Conservation (phyloP, 176 grass and related monocot species). For the Lolium rigidum region DNA sequence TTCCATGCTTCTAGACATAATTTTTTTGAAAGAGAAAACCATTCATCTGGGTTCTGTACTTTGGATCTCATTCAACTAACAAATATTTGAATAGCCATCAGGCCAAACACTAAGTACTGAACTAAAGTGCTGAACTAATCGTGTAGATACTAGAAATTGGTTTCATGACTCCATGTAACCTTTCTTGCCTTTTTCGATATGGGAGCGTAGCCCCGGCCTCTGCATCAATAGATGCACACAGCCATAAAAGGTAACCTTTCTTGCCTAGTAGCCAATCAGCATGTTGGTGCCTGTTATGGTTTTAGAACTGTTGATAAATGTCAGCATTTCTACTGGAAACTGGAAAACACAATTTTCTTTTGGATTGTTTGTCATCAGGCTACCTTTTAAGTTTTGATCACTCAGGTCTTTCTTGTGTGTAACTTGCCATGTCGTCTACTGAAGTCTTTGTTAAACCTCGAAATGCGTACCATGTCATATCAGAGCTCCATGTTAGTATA, state of each 20-base stretch:
- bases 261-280: not conserved
- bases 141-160: not conserved
- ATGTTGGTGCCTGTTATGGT: not conserved
- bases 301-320: slow-evolving; percentile 19
- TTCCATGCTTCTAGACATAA: not conserved
- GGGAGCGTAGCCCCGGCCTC: too few species aligned
- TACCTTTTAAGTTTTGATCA: not conserved
- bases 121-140: not conserved
- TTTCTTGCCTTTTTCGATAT: not conserved
- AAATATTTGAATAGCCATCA: not conserved
- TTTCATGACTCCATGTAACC: not conserved
- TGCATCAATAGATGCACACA: not conserved
- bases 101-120: not conserved
- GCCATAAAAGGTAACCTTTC: not conserved
- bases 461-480: not conserved
- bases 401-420: not conserved
- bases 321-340: slow-evolving; percentile 16
- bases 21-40: not conserved
- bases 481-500: not conserved
- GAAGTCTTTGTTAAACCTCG: not conserved
- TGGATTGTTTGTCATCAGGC: not conserved
- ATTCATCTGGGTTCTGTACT: not conserved
- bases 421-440: not conserved
- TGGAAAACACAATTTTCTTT: not conserved
- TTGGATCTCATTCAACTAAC: not conserved